Evolutionary conservation across 2,329 filamentous ascomycete genomes (phyloP), one percentile per base, ranked within the genome.

Genomic region (Leptoxyphium fumago): DNA sequence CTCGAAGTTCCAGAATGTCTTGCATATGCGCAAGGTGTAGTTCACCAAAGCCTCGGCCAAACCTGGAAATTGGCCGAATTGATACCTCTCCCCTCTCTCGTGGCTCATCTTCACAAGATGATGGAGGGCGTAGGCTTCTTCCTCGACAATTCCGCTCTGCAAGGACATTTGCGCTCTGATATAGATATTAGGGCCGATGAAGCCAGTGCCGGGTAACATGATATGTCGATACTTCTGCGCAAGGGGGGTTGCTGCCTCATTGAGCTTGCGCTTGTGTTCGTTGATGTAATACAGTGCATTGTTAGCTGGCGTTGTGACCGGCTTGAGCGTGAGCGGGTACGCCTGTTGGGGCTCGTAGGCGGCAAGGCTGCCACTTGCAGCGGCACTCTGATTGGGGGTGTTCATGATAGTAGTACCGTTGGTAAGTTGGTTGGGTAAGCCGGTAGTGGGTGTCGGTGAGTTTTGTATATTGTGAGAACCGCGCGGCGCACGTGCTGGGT

Each of bases 21-120:
- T 74, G 45, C 82, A 82, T 36, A 94, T 74, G 49, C 88, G 78
- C 41, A 95, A 69, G 2, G 83, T 80, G 58, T 93, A 93, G 48
- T 87, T 82, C 44, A 94, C 78, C 9, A 98, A 72, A 2, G 84
- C 84, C 62, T 96, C 91, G 0, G 86, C 85, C 26, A 98, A 72
- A 9, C 85, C 81, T 1, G 84, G 82, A 53, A 95, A 96, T 5
- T 85, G 84, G 54, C 94, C 87, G 52, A 96, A 95, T 48, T 85
- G 83, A 65, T 94, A 95, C 63, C 94, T 94, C 60, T 96, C 91
- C 39, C 89, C 89, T 38, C 88, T 77, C 62, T 96, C 88, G 57
- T 82, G 91, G 0, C 88, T 95, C 26, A 96, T 95, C 60, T 94
- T 94, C 47, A 96, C 87, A 3, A 96, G 68, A 55, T 96, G 89